Base-by-base conservation (phyloP, 1,139 yeast genomes). In the Wickerhamomyces sp. region DNA sequence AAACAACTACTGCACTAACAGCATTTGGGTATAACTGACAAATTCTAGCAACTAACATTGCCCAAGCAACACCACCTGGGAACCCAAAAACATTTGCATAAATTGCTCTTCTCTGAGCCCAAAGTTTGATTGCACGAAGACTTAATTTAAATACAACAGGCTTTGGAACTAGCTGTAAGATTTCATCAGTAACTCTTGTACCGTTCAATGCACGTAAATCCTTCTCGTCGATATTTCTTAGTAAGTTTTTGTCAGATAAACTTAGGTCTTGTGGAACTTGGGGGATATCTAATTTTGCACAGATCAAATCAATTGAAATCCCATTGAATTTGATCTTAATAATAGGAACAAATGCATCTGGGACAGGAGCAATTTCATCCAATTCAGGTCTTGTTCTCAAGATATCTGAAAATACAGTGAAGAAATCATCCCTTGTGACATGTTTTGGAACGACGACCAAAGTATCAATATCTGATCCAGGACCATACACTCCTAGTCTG, bases 51-150 rank as follows among this genome's bases (percentile, higher is more conserved):
- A 89, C 97, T 35, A 92, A 64, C 97, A 92, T 92, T 1, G 98
- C 99, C 98, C 98, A 92, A 0, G 98, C 98, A 27, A 92, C 98
- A 61, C 99, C 99, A 52, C 99, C 99, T 1, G 98, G 98, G 63
- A 92, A 92, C 0, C 98, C 98, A 72, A 84, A 88, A 35, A 92
- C 84, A 57, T 92, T 92, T 5, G 87, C 97, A 61, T 92, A 92
- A 15, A 92, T 77, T 0, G 97, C 98, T 41, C 97, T 73, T 53
- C 89, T 78, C 58, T 89, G 94, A 0, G 99, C 98, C 98, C 99
- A 92, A 58, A 92, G 70, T 60, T 92, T 92, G 42, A 92, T 85
- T 19, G 96, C 92, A 47, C 99, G 68, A 43, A 92, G 68, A 1
- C 97, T 96, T 54, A 89, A 92, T 56, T 89, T 88, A 67, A 92